Evolutionary conservation across 306 rosid genomes (phyloP).

Genomic region (Amphicarpaea edgeworthii): DNA sequence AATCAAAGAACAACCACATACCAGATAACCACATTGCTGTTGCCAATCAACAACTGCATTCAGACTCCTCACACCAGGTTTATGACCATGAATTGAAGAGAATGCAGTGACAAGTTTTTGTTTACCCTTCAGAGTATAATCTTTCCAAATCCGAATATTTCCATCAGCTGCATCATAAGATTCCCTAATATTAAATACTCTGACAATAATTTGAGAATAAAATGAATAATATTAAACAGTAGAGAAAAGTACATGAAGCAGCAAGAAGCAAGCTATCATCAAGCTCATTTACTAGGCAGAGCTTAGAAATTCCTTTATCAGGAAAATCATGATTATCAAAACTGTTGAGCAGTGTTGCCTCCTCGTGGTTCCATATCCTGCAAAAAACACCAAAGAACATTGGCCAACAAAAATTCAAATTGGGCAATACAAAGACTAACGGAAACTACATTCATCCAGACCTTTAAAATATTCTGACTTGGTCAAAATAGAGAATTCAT

Average conservation of each 20-base stretch:
- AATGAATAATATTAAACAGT: slow-evolving; percentile 33
- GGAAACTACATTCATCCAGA: slow-evolving; percentile 29
- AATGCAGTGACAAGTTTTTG: slow-evolving; percentile 98
- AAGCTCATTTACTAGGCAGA: slow-evolving; percentile 93
- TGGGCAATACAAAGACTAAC: slow-evolving; percentile 2
- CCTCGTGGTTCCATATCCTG: slow-evolving; percentile 94
- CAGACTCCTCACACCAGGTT: slow-evolving; percentile 82
- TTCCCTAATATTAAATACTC: slow-evolving; percentile 34
- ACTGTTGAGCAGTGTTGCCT: slow-evolving; percentile 82
- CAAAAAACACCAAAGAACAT: slow-evolving; percentile 39
- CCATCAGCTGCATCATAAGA: slow-evolving; percentile 75
- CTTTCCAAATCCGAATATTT: slow-evolving; percentile 92
- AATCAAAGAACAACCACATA: slow-evolving; percentile 47
- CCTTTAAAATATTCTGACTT: slow-evolving; percentile 15
- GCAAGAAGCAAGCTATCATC: slow-evolving; percentile 97
- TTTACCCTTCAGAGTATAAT: slow-evolving; percentile 74
- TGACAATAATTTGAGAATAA: slow-evolving; percentile 3
- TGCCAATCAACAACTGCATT: slow-evolving; percentile 99
- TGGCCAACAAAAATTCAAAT: slow-evolving; percentile 28
- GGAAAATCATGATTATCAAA: slow-evolving; percentile 91
- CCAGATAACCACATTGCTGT: slow-evolving; percentile 96
- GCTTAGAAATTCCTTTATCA: slow-evolving; percentile 94
- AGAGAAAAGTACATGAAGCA: slow-evolving; percentile 83
- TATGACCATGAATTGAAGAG: slow-evolving; percentile 90
- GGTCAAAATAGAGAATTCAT: slow-evolving; percentile 14